Conservation (phyloP, 805 yeast species). For the Sugiyamaella marilandica region DNA sequence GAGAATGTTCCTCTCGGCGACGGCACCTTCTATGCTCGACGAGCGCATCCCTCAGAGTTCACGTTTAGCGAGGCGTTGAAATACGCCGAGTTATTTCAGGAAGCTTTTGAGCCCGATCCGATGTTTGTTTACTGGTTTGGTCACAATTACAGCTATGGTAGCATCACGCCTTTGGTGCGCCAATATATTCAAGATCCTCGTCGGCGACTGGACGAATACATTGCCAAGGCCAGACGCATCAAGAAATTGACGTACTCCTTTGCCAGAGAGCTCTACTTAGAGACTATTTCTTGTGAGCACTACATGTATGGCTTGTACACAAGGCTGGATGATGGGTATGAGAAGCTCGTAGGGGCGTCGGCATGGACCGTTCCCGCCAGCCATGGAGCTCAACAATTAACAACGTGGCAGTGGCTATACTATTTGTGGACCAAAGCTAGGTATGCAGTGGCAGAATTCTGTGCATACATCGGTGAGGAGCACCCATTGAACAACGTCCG, state of each 20-base stretch:
- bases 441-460: constrained; percentile 3
- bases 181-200: constrained; percentile 12
- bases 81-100: constrained; percentile 7
- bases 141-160: constrained; percentile 2
- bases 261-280: constrained; percentile 6
- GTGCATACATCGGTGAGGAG: constrained; percentile 5
- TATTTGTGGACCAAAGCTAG: constrained; percentile 1
- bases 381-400: neutral
- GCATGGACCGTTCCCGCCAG: constrained; percentile 12
- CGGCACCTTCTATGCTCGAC: neutral
- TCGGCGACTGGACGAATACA: constrained; percentile 8
- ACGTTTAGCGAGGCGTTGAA: constrained; percentile 1
- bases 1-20: neutral
- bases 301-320: constrained; percentile 4
- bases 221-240: constrained; percentile 6
- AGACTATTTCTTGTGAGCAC: neutral
- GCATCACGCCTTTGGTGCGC: constrained; percentile 2
- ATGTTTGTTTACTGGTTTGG: constrained; percentile 14
- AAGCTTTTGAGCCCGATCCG: constrained; percentile 10
- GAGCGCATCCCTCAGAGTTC: neutral
- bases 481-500: constrained; percentile 13
- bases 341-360: constrained; percentile 9
- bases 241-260: constrained; percentile 6
- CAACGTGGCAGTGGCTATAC: constrained; percentile 4
- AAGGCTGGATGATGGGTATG: constrained; percentile 1